A percentile compares a stretch with the other conserved stretches of the same genome.
phyloP scores from a whole-genome alignment of 257 asterid species.

The Plantago major region DNA sequence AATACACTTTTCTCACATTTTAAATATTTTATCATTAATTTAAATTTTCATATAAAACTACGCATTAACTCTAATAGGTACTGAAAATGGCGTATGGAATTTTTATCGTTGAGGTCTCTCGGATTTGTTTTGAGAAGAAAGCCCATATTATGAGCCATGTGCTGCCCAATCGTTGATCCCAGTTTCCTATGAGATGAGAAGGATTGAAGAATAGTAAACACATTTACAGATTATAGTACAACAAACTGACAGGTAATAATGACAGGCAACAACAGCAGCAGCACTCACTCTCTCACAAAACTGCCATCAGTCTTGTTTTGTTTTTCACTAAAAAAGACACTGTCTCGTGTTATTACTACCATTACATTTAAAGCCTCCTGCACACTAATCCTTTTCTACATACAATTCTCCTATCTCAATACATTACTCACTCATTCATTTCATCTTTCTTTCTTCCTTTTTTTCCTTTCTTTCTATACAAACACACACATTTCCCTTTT shows the following conservation, averaged over 20 bases:
- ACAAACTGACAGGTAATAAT: conserved; percentile 28
- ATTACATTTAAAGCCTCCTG: conserved; percentile 13
- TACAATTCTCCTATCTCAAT: conserved; percentile 35
- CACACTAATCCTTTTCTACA: conserved; percentile 16
- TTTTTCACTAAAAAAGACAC: conserved; percentile 18
- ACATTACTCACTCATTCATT: background rate
- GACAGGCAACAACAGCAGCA: conserved; percentile 24
- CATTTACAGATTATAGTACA: too few species aligned
- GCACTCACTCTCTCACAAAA: conserved; percentile 23
- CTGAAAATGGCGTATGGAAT: too few species aligned
- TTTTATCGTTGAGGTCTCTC: too few species aligned
- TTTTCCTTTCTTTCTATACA: conserved; percentile 16
- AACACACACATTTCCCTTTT: background rate
- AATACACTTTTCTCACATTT: too few species aligned
- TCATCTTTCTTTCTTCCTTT: background rate
- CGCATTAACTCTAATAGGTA: too few species aligned
- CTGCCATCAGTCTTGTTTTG: conserved; percentile 14
- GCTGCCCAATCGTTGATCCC: too few species aligned
- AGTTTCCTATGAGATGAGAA: too few species aligned
- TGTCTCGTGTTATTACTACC: conserved; percentile 11
- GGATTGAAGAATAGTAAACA: too few species aligned
- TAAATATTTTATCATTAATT: too few species aligned
- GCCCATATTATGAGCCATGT: too few species aligned
- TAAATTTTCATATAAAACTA: too few species aligned
- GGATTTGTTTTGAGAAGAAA: too few species aligned